Base-by-base conservation (phyloP, 2,329 filamentous ascomycete species). In the Epichloe uncinata region DNA sequence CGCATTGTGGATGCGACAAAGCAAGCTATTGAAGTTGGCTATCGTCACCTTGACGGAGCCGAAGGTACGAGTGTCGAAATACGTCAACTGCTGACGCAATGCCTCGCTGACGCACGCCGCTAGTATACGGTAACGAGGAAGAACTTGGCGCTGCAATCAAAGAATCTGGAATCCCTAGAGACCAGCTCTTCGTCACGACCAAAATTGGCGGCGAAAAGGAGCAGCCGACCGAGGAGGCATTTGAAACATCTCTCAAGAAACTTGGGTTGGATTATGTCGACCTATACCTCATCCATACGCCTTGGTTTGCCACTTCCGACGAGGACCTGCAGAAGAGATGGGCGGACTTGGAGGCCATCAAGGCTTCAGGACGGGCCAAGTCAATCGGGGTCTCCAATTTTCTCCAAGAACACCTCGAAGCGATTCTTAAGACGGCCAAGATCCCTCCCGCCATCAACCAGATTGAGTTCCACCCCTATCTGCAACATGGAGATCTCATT, bases 321-420 rank as follows among this genome's bases (percentile, higher is more conserved):
- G 67, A 67, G 51, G 69, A 75, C 36, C 64, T 89, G 62, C 85
- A 79, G 61, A 55, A 64, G 42, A 70, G 71, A 51, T 84, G 80
- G 80, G 72, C 74, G 40, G 72, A 78, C 49, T 61, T 82, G 56
- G 79, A 85, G 60, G 78, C 77, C 33, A 80, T 90, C 72, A 74
- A 81, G 61, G 76, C 76, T 42, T 75, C 77, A 1, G 84, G 84
- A 54, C 77, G 77, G 53, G 81, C 79, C 45, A 75, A 73, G 56
- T 79, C 82, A 50, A 88, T 93, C 57, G 87, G 87, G 47, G 81
- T 93, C 13, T 87, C 82, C 59, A 93, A 91, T 69, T 91, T 85
- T 60, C 59, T 77, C 34, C 67, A 73, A 57, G 60, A 67, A 42
- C 69, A 84, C 55, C 65, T 84, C 18, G 74, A 82, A 61, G 60